Base-by-base conservation (phyloP, 495 filamentous ascomycete species). In the Oidiodendron maius region DNA sequence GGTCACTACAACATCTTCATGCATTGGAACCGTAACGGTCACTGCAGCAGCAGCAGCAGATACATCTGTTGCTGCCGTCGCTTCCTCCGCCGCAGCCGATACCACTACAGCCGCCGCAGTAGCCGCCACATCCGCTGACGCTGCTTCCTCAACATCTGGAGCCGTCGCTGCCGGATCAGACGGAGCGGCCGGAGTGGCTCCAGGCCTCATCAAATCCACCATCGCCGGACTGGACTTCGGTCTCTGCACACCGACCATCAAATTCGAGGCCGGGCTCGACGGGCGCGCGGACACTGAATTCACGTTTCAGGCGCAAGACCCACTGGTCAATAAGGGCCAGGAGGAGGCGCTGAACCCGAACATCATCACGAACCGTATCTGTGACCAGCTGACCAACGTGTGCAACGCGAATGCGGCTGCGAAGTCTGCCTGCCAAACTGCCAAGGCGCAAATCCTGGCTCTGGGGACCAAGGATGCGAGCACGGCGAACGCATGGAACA, bases 281-380 rank as follows among this genome's bases (percentile, higher is more conserved):
- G 68, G 68, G 34, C 75, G 76, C 43, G 46, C 57, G 1, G 64
- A 62, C 48, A 65, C 60, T 37, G 75, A 77, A 60, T 70, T 68
- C 63, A 77, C 76, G 49, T 81, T 81, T 71, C 69, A 72, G 48
- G 61, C 75, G 40, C 61, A 60, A 44, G 75, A 78, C 55, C 53
- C 67, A 2, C 52, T 69, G 34, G 69, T 74, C 37, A 62, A 63
- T 48, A 61, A 69, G 53, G 71, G 71, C 25, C 73, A 78, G 61
- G 53, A 70, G 20, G 68, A 78, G 52, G 75, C 74, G 0, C 63
- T 80, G 32, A 78, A 79, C 67, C 75, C 75, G 46, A 75, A 74
- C 64, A 84, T 83, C 71, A 84, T 83, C 69, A 79, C 78, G 64
- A 82, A 80, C 70, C 72, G 74, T 42, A 71, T 81, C 3, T 78